A percentile compares a stretch with the other conserved stretches of the same genome.
Conservation (phyloP, 345 rosid genomes). For the Cardamine resedifolia region DNA sequence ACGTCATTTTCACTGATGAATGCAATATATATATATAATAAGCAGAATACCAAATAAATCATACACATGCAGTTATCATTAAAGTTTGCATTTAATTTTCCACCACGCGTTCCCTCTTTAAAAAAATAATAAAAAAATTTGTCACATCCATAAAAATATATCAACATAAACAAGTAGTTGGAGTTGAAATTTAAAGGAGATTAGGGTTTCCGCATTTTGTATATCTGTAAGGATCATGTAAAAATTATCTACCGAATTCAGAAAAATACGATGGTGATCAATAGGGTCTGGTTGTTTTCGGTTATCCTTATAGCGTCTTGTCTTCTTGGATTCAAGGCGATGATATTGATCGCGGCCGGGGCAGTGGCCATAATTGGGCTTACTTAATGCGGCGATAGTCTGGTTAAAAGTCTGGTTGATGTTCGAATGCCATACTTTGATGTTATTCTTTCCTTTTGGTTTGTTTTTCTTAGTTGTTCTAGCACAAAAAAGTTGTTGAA, state of each 20-base stretch:
- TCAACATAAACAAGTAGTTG: constrained; percentile 5
- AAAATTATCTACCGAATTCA: not conserved
- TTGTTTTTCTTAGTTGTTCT: not conserved
- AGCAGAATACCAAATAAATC: not conserved
- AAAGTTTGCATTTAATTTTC: constrained; percentile 14
- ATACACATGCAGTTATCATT: constrained; percentile 15
- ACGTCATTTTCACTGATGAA: constrained; percentile 9
- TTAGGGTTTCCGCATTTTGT: not conserved
- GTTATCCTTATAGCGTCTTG: constrained; percentile 15
- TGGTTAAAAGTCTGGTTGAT: constrained; percentile 18
- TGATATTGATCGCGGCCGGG: constrained; percentile 6
- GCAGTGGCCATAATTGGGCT: not conserved
- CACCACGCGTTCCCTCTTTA: constrained; percentile 7
- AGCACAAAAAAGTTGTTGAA: not conserved
- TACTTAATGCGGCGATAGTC: constrained; percentile 15
- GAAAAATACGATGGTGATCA: not conserved
- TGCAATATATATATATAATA: constrained; percentile 10
- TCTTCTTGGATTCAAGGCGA: constrained; percentile 21
- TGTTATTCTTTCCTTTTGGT: constrained; percentile 21
- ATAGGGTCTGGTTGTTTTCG: not conserved
- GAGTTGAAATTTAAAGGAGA: not conserved
- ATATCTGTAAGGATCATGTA: not conserved
- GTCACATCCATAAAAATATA: not conserved
- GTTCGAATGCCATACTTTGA: constrained; percentile 9
- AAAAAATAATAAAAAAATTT: not conserved